These are phyloP conservation scores for Euphorbia tirucalli DNA, from an alignment of 345 rosid species.

Conservation along the genomic window DNA sequence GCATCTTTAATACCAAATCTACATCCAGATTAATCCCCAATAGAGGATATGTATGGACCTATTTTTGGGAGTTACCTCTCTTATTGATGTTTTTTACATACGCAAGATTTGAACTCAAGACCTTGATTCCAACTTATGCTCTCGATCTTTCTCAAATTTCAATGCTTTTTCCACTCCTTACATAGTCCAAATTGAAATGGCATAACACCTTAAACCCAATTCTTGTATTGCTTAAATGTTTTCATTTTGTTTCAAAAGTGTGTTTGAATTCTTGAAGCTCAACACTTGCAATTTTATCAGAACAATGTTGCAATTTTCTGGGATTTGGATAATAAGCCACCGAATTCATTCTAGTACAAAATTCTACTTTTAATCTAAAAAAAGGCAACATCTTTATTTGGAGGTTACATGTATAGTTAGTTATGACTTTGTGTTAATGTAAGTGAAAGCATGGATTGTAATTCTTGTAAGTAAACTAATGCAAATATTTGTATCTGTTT, in stretches of 20 bases:
- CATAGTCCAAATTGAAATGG: neutral
- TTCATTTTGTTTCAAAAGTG: constrained; percentile 19
- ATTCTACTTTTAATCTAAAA: constrained; percentile 73
- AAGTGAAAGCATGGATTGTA: too few relatives aligned
- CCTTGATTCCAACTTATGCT: too few relatives aligned
- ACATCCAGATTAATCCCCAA: too few relatives aligned
- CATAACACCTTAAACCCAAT: constrained; percentile 20
- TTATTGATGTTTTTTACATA: too few relatives aligned
- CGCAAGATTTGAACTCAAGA: too few relatives aligned
- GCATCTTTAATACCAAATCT: too few relatives aligned
- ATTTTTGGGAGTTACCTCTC: too few relatives aligned
- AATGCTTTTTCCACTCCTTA: neutral
- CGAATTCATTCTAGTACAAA: constrained; percentile 63
- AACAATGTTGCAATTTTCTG: constrained; percentile 67
- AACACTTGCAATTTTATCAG: constrained; percentile 25
- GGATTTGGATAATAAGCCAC: constrained; percentile 87
- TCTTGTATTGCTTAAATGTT: constrained; percentile 17
- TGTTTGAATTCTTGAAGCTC: constrained; percentile 31
- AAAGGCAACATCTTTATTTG: constrained; percentile 58
- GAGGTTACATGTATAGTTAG: constrained; percentile 40
- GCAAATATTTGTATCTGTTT: constrained; percentile 36
- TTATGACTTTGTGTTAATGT: too few relatives aligned
- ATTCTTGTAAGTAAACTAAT: too few relatives aligned
- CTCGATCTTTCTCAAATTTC: too few relatives aligned
- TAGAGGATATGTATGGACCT: too few relatives aligned